These are phyloP conservation scores for Lasiosphaeria miniovina DNA, from an alignment of 495 filamentous ascomycete species.

Conservation along the genomic window DNA sequence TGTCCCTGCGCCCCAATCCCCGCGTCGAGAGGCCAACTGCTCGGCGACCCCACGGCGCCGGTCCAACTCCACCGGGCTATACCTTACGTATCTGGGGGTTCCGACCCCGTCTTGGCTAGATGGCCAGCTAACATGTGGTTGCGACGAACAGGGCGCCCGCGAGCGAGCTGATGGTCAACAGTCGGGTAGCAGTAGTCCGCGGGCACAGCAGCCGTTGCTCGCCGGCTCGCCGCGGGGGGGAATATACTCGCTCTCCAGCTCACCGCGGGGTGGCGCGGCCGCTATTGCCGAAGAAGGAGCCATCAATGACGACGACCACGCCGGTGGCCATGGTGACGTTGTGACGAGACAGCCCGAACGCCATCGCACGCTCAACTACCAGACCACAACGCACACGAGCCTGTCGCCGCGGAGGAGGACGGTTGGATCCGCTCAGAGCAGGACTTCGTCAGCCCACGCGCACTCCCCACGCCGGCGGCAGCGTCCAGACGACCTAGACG, in stretches of 20 bases:
- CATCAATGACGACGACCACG: slow-evolving; percentile 17
- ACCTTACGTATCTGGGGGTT: too few species aligned
- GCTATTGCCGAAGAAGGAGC: slow-evolving; percentile 23
- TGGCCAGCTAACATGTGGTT: slow-evolving; percentile 13
- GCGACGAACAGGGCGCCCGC: slow-evolving; percentile 22
- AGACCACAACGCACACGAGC: slow-evolving; percentile 27
- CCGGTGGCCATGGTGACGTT: slow-evolving; percentile 13
- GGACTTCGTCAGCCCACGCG: slow-evolving; percentile 11
- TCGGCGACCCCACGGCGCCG: too few species aligned
- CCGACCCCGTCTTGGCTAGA: background rate
- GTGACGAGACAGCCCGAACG: slow-evolving; percentile 28
- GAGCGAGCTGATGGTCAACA: slow-evolving; percentile 28
- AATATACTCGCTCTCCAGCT: slow-evolving; percentile 12
- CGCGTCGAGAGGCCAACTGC: too few species aligned
- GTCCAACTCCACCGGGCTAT: too few species aligned
- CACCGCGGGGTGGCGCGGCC: slow-evolving; percentile 9
- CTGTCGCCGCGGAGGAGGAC: slow-evolving; percentile 20
- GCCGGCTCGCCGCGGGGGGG: slow-evolving; percentile 6
- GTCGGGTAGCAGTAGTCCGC: slow-evolving; percentile 20
- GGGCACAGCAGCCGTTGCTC: slow-evolving; percentile 28
- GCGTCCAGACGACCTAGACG: slow-evolving; percentile 6
- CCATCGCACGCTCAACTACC: slow-evolving; percentile 33
- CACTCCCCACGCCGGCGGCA: slow-evolving; percentile 8
- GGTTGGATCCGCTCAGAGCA: slow-evolving; percentile 2
- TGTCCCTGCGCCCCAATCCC: background rate